phyloP scores from a whole-genome alignment of 306 rosid species.

The Quercus berberidifolia region DNA sequence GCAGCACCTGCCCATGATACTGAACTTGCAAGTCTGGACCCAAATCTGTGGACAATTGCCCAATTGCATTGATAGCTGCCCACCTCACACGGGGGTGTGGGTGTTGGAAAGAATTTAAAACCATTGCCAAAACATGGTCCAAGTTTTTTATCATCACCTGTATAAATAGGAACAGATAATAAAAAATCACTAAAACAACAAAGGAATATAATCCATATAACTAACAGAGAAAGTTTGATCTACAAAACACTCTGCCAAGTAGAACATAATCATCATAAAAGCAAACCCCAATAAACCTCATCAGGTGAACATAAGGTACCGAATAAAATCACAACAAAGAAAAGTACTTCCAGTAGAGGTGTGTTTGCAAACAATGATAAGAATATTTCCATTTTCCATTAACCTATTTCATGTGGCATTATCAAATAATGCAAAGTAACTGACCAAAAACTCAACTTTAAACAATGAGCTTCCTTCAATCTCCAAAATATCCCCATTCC shows the following conservation, averaged over 20 bases:
- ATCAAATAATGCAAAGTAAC: not conserved
- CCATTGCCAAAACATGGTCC: slow-evolving; percentile 99
- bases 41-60: slow-evolving; percentile 94
- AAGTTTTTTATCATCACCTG: slow-evolving; percentile 92
- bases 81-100: slow-evolving; percentile 99
- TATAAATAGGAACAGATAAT: not conserved
- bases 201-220: not conserved
- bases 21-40: slow-evolving; percentile 95
- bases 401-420: not conserved
- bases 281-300: not conserved
- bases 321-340: not conserved
- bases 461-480: no score
- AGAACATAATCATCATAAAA: not conserved
- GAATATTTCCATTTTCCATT: not conserved
- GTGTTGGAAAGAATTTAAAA: slow-evolving; percentile 84
- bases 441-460: not conserved
- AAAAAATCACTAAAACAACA: not conserved
- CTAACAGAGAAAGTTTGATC: not conserved
- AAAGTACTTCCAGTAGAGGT: not conserved
- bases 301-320: not conserved
- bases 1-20: slow-evolving; percentile 81
- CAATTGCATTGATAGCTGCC: slow-evolving; percentile 98
- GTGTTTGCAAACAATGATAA: not conserved
- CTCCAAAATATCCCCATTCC: not conserved
- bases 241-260: not conserved